Evolutionary conservation across 2,329 filamentous ascomycete genomes (phyloP), one percentile per base, ranked within the genome.

Genomic region (Aspergillus aculeatus): DNA sequence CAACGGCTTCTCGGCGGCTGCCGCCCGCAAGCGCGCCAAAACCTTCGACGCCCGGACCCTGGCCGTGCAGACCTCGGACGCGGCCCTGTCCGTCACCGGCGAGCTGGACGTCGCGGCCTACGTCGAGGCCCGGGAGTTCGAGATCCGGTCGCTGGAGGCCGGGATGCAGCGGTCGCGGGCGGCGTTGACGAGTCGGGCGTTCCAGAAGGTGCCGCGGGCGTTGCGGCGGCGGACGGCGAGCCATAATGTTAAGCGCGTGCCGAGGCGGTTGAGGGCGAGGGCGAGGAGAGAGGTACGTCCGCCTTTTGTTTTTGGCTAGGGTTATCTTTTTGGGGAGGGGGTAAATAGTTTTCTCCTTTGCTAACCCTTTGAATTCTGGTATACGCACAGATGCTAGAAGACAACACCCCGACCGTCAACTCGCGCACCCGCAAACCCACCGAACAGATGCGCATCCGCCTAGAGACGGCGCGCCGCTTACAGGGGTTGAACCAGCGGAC

Each of bases 181-280:
- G 64, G 80, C 78, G 1, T 69, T 86, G 61, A 81, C 84, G 48
- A 87, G 86, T 59, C 84, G 94, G 54, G 93, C 94, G 14, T 98
- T 98, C 71, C 95, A 99, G 75, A 86, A 91, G 67, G 90, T 99
- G 5, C 95, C 95, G 1, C 86, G 92, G 66, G 87, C 89, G 53
- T 79, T 99, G 83, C 83, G 95, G 65, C 83, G 95, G 64, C 84
- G 95, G 68, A 96, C 94, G 0, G 95, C 94, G 21, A 96, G 92
- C 74, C 95, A 99, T 77, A 97, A 99, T 83, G 90, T 90, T 38
- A 96, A 94, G 77, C 86, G 89, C 63, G 89, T 99, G 16, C 95
- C 95, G 2, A 89, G 88, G 71, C 81, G 92, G 63, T 77, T 98
- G 70, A 84, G 89, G 58, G 78, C 78, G 44, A 84, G 89, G 66